Percentiles rank a stretch among this genome's conserved stretches.
Conservation (phyloP, 169 alveolate genomes). For the Cryptosporidium xiaoi region DNA sequence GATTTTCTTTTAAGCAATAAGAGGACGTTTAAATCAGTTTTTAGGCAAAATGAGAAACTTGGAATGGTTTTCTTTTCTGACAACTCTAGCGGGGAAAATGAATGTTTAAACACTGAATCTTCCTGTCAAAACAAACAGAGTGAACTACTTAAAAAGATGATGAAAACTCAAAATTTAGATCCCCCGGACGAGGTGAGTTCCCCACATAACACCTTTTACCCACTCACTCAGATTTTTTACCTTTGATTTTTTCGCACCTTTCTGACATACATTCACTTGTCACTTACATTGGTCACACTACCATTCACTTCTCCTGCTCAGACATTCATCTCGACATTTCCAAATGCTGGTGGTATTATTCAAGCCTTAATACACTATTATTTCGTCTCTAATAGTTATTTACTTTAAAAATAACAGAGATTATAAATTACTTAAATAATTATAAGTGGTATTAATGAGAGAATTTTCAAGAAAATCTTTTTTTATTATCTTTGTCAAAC, state of each 20-base stretch:
- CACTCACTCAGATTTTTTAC: no score
- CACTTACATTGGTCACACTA: not conserved
- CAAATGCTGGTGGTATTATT: slow-evolving; percentile 72
- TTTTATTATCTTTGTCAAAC: no score
- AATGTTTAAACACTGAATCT: no score
- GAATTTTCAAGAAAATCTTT: no score
- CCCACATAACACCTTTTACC: not conserved
- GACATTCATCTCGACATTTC: slow-evolving; percentile 47
- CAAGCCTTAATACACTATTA: slow-evolving; percentile 71
- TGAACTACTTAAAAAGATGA: slow-evolving; percentile 34
- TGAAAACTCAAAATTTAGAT: slow-evolving; percentile 26
- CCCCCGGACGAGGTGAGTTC: slow-evolving; percentile 64
- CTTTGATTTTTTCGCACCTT: no score
- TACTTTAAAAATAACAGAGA: not conserved
- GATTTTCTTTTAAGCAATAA: slow-evolving; percentile 36
- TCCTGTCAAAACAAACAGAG: slow-evolving; percentile 19
- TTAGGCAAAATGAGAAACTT: not conserved
- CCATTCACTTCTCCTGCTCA: not conserved
- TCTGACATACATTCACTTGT: not conserved
- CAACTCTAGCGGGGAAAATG: no score
- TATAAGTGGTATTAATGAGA: not conserved
- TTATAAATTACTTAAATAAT: not conserved
- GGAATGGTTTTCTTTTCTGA: no score
- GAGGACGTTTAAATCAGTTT: not conserved
- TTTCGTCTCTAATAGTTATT: slow-evolving; percentile 5